Conservation (phyloP, 305 asterid genomes). For the Salvia sclarea region DNA sequence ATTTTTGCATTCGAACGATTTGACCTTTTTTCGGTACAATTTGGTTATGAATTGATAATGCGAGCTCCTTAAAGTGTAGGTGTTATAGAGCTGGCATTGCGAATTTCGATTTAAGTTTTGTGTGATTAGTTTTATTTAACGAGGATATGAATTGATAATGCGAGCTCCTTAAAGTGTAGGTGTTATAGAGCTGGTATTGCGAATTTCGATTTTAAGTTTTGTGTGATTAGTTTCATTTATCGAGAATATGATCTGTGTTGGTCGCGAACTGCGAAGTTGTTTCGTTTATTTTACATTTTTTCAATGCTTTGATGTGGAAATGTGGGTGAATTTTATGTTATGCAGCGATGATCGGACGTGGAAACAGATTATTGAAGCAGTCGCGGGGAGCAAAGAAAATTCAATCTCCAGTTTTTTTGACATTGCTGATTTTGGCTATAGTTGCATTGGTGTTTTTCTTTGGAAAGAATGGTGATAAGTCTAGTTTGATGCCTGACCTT, state of each 20-base stretch:
- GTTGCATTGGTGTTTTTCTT: conserved; percentile 44
- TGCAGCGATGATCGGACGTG: conserved; percentile 57
- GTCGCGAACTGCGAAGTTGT: conserved; percentile 13
- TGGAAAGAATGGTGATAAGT: conserved; percentile 42
- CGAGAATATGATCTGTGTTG: background rate
- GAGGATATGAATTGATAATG: background rate
- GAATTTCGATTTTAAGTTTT: background rate
- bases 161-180: background rate
- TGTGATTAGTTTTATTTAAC: conserved; percentile 1
- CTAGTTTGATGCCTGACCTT: conserved; percentile 38
- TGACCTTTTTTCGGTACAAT: background rate
- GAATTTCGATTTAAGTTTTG: background rate
- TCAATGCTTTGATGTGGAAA: conserved; percentile 6
- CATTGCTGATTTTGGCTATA: conserved; percentile 44
- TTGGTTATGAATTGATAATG: conserved; percentile 3
- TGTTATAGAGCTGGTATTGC: background rate
- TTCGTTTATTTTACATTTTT: background rate
- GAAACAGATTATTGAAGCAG: conserved; percentile 50
- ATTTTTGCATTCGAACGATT: background rate
- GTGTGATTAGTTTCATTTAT: background rate
- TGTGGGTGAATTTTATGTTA: conserved; percentile 20
- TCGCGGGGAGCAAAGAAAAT: conserved; percentile 38
- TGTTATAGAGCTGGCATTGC: background rate
- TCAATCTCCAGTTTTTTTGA: conserved; percentile 42
- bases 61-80: background rate